Evolutionary conservation across 345 rosid species (phyloP), one percentile per base, ranked within the genome.

Genomic region (Salix caprea): DNA sequence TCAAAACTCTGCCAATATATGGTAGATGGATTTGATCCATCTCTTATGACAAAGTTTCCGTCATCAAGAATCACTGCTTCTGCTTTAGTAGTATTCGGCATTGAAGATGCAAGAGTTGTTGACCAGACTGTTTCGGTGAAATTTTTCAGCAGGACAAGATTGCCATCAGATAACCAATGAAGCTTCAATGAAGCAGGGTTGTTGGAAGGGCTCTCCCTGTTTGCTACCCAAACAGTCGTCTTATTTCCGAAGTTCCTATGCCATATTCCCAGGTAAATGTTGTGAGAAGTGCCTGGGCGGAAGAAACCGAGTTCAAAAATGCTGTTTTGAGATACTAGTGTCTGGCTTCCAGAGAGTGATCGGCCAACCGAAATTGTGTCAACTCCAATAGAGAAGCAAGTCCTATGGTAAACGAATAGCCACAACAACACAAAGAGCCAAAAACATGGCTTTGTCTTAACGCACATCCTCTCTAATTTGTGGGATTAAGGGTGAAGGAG

Each of bases 1-100:
- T 84, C 87, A 66, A 76, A 81, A 76, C 82, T 84, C 78, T 81
- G 83, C 83, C 82, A 79, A 2, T 48, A 6, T 46, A 70, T 36
- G 4, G 65, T 19, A 6, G 65, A 54, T 18, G 79, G 77, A 4
- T 21, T 44, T 42, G 58, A 1, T 4, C 54, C 74, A 76, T 73
- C 71, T 62, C 46, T 78, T 8, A 81, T 9, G 13, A 84, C 70
- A 66, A 84, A 52, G 60, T 84, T 81, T 70, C 79, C 84, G 1
- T 60, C 37, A 73, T 78, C 79, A 9, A 54, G 76, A 73, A 84
- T 82, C n/a, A 52, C 69, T 13, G 81, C 84, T 58, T 67, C 76
- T 3, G 71, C 76, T 3, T 44, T 18, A 48, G 76, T 65, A 40
- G 30, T 67, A 46, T 46, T 1, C 52, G 52, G 18, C 18, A 46